Conservation (phyloP, 345 rosid species). For the Syzygium aromaticum region DNA sequence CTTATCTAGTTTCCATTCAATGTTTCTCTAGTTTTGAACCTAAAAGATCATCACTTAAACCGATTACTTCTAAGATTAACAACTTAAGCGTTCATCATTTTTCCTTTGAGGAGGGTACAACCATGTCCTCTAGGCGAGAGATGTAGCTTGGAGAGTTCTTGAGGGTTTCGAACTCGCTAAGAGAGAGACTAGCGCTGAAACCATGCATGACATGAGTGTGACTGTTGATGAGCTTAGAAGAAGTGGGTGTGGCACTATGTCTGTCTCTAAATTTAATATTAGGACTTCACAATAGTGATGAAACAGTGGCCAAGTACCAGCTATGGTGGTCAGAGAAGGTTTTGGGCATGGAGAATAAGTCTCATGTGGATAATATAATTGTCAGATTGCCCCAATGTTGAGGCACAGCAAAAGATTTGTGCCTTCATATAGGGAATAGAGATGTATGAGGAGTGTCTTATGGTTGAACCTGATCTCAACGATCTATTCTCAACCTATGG, state of each 20-base stretch:
- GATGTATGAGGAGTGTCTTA: too few relatives aligned
- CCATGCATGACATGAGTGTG: conserved; percentile 29
- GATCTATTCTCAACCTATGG: not conserved
- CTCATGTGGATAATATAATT: conserved; percentile 39
- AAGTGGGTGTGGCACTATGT: not conserved
- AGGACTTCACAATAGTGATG: conserved; percentile 4
- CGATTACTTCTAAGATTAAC: too few relatives aligned
- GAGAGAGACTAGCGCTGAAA: conserved; percentile 31
- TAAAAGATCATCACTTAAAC: too few relatives aligned
- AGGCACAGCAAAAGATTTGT: not conserved
- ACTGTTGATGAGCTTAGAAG: conserved; percentile 19
- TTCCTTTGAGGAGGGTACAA: too few relatives aligned
- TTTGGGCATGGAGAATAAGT: conserved; percentile 35
- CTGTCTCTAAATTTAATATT: not conserved
- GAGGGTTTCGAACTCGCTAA: conserved; percentile 18
- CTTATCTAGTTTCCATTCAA: too few relatives aligned
- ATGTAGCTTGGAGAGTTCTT: conserved; percentile 24
- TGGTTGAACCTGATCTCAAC: too few relatives aligned
- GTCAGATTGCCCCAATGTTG: conserved; percentile 10
- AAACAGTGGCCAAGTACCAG: conserved; percentile 32
- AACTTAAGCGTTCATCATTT: too few relatives aligned
- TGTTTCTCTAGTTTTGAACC: too few relatives aligned
- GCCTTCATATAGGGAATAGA: too few relatives aligned
- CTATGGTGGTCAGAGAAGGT: conserved; percentile 17
- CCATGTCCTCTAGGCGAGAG: not conserved